Percentiles rank a stretch among this genome's conserved stretches.
phyloP scores from a whole-genome alignment of 164 flowering plant species.

The Stephania japonica region DNA sequence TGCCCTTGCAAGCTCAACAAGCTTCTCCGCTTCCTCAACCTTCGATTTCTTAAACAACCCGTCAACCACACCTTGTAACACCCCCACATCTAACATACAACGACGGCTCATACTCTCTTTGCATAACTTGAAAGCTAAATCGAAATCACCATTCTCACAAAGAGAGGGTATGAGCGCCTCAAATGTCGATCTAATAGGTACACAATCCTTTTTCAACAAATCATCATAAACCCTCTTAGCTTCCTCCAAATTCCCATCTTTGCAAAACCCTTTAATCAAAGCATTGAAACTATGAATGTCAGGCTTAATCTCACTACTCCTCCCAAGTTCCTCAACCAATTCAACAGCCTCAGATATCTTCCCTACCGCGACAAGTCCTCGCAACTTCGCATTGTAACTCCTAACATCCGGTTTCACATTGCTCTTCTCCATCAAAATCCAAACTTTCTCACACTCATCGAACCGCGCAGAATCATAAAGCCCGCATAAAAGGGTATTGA shows the following conservation, averaged over 20 bases:
- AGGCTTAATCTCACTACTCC: conserved; percentile 23
- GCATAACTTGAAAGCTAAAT: conserved; percentile 30
- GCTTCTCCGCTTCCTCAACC: conserved; percentile 31
- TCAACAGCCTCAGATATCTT: conserved; percentile 27
- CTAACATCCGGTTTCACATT: conserved; percentile 31
- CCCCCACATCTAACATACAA: conserved; percentile 11
- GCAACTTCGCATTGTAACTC: conserved; percentile 37
- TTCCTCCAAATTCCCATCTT: conserved; percentile 29
- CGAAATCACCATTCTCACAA: conserved; percentile 36
- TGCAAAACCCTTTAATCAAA: conserved; percentile 35
- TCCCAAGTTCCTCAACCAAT: conserved; percentile 28
- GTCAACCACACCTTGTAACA: conserved; percentile 44
- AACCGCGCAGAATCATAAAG: conserved; percentile 25
- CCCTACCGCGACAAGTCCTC: conserved; percentile 25
- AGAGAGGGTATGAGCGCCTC: conserved; percentile 25
- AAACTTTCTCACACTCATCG: conserved; percentile 41
- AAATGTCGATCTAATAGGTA: conserved; percentile 19
- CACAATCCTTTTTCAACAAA: conserved; percentile 12
- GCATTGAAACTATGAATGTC: conserved; percentile 29
- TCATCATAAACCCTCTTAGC: conserved; percentile 35
- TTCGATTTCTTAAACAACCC: conserved; percentile 30
- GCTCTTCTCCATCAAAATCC: conserved; percentile 40
- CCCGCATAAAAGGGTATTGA: conserved; percentile 32
- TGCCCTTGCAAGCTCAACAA: conserved; percentile 28
- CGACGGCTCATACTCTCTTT: conserved; percentile 19